These are phyloP conservation scores for Nigrospora sphaerica DNA, from an alignment of 2,329 filamentous ascomycete genomes.

Conservation along the genomic window DNA sequence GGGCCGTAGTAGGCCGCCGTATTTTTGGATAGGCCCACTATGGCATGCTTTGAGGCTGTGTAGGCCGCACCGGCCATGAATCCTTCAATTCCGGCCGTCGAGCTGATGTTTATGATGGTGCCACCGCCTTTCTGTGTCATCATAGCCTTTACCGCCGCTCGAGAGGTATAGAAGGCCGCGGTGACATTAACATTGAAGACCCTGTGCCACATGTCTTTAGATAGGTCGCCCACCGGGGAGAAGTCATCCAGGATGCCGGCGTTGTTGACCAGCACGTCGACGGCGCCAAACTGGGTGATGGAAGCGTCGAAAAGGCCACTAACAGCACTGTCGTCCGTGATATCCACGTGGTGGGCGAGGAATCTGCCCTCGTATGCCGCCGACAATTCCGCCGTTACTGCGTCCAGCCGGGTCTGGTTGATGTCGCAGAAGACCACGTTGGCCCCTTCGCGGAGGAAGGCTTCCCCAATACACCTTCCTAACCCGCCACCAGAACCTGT, in stretches of 20 bases:
- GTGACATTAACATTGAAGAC: conserved; percentile 51
- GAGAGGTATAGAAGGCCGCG: conserved; percentile 43
- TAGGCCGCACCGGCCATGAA: conserved; percentile 36
- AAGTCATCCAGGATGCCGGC: conserved; percentile 52
- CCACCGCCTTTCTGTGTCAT: conserved; percentile 25
- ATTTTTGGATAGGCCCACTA: conserved; percentile 48
- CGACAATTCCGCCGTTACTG: conserved; percentile 14
- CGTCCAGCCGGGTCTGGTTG: conserved; percentile 15
- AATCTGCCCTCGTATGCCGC: conserved; percentile 15
- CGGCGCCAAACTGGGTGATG: conserved; percentile 27
- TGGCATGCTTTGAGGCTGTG: conserved; percentile 45
- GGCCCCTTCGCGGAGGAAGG: conserved; percentile 20
- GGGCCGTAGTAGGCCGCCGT: conserved; percentile 48
- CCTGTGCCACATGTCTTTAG: conserved; percentile 40
- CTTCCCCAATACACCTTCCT: conserved; percentile 18
- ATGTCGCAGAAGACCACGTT: conserved; percentile 24
- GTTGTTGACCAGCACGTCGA: conserved; percentile 54
- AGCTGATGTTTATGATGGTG: conserved; percentile 16
- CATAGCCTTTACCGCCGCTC: conserved; percentile 41
- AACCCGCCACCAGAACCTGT: too few relatives aligned
- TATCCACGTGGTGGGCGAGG: conserved; percentile 18
- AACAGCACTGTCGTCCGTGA: conserved; percentile 23
- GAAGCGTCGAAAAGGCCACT: conserved; percentile 17
- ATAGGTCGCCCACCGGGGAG: conserved; percentile 40
- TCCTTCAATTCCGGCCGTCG: conserved; percentile 9